These are phyloP conservation scores for Aspergillus intermedius DNA, from an alignment of 2,329 filamentous ascomycete genomes.

Conservation along the genomic window DNA sequence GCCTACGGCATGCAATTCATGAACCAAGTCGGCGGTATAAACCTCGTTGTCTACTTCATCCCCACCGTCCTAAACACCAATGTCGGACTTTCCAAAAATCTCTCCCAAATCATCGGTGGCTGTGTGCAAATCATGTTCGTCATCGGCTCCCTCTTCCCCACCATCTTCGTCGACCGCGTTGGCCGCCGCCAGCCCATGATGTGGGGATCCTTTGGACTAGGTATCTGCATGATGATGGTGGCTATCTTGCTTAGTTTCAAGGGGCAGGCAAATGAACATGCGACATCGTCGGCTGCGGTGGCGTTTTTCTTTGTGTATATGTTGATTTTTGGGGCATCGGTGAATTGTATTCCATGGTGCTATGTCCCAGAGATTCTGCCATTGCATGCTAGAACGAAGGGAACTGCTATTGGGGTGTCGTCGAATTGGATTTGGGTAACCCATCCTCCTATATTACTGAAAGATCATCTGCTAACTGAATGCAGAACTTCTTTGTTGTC, in stretches of 20 bases:
- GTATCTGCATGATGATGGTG: too few species aligned
- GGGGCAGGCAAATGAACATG: constrained; percentile 20
- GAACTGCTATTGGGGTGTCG: constrained; percentile 12
- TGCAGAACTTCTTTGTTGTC: constrained; percentile 39
- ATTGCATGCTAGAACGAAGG: constrained; percentile 44
- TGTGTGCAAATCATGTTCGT: too few species aligned
- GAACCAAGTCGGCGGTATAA: constrained; percentile 47
- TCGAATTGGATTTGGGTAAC: not conserved
- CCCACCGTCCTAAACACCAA: constrained; percentile 3
- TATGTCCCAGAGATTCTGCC: constrained; percentile 47
- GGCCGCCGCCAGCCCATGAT: too few species aligned
- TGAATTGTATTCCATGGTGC: constrained; percentile 47
- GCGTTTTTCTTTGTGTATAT: constrained; percentile 45
- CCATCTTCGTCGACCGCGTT: too few species aligned
- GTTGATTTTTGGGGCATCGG: constrained; percentile 38
- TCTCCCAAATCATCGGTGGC: too few species aligned
- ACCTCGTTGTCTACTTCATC: constrained; percentile 36
- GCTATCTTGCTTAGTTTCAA: not conserved
- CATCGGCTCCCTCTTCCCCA: too few species aligned
- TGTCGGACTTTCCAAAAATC: too few species aligned
- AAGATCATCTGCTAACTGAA: constrained; percentile 1
- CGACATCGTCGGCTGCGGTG: constrained; percentile 41
- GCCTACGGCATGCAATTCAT: constrained; percentile 45
- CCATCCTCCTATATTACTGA: constrained; percentile 1
- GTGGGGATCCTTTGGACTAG: too few species aligned